These are phyloP conservation scores for Cucurbitaria berberidis DNA, from an alignment of 2,329 filamentous ascomycete genomes.

Conservation along the genomic window DNA sequence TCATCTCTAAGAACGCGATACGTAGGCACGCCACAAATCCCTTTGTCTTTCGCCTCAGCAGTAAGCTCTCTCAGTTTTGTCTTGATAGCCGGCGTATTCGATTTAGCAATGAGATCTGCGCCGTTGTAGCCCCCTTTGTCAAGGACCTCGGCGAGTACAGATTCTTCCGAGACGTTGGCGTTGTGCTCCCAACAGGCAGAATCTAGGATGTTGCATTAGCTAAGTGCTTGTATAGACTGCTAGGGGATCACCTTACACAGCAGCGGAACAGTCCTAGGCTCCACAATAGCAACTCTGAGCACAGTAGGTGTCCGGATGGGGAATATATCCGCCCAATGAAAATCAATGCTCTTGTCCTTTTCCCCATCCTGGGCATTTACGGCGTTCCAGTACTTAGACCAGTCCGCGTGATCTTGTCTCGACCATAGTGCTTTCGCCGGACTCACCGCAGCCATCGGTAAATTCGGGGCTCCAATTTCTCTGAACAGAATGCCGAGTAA, in stretches of 20 bases:
- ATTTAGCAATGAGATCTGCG: conserved; percentile 28
- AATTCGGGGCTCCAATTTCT: conserved; percentile 44
- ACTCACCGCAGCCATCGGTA: conserved; percentile 35
- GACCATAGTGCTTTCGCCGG: conserved; percentile 34
- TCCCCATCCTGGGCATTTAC: conserved; percentile 36
- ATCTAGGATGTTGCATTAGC: conserved; percentile 24
- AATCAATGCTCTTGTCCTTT: conserved; percentile 32
- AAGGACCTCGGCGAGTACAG: conserved; percentile 30
- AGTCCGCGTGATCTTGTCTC: conserved; percentile 41
- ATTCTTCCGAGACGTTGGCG: conserved; percentile 34
- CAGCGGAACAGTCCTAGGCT: conserved; percentile 26
- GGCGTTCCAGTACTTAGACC: conserved; percentile 43
- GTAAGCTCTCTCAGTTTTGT: conserved; percentile 34
- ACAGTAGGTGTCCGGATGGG: conserved; percentile 45
- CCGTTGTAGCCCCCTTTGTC: conserved; percentile 37
- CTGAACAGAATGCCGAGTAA: conserved; percentile 43
- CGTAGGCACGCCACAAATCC: conserved; percentile 44
- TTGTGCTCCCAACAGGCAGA: conserved; percentile 45
- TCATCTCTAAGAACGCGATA: conserved; percentile 35
- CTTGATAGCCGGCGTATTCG: conserved; percentile 33
- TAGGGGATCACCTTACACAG: no score
- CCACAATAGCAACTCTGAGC: conserved; percentile 37
- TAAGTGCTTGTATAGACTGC: no score
- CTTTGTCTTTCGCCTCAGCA: conserved; percentile 37
- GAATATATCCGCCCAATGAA: conserved; percentile 40